Evolutionary conservation across 2,329 filamentous ascomycete genomes (phyloP), one percentile per base, ranked within the genome.

Genomic region (Spiromastix sp.): DNA sequence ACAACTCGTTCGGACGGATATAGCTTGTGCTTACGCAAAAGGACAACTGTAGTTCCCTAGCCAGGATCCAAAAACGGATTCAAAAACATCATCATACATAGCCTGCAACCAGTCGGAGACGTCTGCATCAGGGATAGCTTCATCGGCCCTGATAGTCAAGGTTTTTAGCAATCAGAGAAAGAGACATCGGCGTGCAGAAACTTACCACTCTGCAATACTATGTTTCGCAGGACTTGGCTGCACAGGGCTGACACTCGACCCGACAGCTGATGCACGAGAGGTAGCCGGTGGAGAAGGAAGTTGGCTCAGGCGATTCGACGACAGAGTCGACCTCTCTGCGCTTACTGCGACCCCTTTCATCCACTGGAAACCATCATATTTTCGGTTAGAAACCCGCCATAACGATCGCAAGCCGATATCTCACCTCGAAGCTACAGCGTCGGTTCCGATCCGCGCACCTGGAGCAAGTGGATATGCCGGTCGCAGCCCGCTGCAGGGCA

Each of bases 41-140:
- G 62, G 62, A 39, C 59, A 63, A 35, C 61, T 56, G 31, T 64
- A 57, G 38, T 54, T 54, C 0, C 62, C 60, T 47, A 65, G 52
- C 60, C 59, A 64, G 0, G 58, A 63, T 2, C 61, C 61, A 43
- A 65, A 64, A 0, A 64, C 50, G 2, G 52, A 48, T 31, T 64
- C 59, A 24, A 64, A 66, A 0, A 56, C 55, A 27, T 47, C 45
- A 19, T 49, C 43, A 39, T 60, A 64, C 7, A 64, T 50, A 2
- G 28, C 38, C 15, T 42, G 42, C 2, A 51, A 40, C 46, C 49
- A 49, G 20, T 41, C 28, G 5, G 24, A n/a, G n/a, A n/a, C n/a
- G n/a, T n/a, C n/a, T n/a, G n/a, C n/a, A n/a, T n/a, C n/a, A n/a
- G n/a, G n/a, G n/a, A n/a, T n/a, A n/a, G n/a, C n/a, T n/a, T n/a